Base-by-base conservation (phyloP, 139 green algal species). In the Chlamydomonas schloesseri region DNA sequence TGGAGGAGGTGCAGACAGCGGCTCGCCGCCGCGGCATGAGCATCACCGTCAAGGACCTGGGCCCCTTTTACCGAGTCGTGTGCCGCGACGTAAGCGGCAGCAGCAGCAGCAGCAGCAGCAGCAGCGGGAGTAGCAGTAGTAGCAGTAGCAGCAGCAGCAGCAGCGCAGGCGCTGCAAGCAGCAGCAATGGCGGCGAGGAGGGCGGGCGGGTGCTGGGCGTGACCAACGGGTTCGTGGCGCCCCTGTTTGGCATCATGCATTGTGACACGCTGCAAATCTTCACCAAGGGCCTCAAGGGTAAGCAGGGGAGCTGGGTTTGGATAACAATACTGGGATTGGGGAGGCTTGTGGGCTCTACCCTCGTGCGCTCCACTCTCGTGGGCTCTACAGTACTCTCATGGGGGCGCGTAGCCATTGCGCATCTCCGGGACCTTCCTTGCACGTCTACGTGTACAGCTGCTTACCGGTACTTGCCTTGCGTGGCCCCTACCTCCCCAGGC, bases 201-300 rank as follows among this genome's bases (percentile, higher is more conserved):
- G 31, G 55, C 0, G 78, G 78, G 6, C 20, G 31, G 3, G 21
- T 85, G 21, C 28, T 85, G 29, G 87, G 89, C 0, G 84, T 92
- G 0, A 97, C 93, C 21, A 90, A 36, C 20, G 95, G 95, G 36
- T 97, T 97, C 86, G 86, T 94, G 29, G 83, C 92, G 33, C 90
- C 94, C 2, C 83, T 60, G 23, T 81, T 96, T 36, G 71, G 90
- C 0, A 84, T 97, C 36, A 94, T 96, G 93, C 95, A 98, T 73
- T 97, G 95, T 67, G 95, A 98, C 83, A 96, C 84, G 2, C 88
- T 98, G 55, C 92, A 96, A 71, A 89, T 98, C 18, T 97, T 96
- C 69, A 95, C 90, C 2, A 71, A 69, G 10, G 89, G 87, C 3
- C 57, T 93, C 69, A 88, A 80, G 24, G 89, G 91, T 3, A 79